These are phyloP conservation scores for Melampsora occidentalis DNA, from an alignment of 1,284 basidiomycete genomes.

Conservation along the genomic window DNA sequence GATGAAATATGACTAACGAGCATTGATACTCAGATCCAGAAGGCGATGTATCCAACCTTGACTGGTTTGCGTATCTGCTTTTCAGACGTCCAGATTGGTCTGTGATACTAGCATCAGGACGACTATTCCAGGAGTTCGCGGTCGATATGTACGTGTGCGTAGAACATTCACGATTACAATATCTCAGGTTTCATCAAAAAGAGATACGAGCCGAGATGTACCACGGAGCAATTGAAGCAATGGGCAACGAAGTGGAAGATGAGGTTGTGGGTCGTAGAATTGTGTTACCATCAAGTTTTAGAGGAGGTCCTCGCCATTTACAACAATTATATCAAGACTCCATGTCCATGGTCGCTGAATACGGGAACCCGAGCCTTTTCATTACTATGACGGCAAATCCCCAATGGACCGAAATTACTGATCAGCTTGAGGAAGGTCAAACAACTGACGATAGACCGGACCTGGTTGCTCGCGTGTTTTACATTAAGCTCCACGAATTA, in stretches of 20 bases:
- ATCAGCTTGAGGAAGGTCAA: no score
- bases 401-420: conserved; percentile 52
- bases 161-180: conserved; percentile 51
- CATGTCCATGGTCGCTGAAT: neutral
- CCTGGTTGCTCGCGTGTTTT: neutral
- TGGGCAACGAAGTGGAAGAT: neutral
- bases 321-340: neutral
- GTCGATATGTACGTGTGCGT: conserved; percentile 53
- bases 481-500: neutral
- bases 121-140: conserved; percentile 57
- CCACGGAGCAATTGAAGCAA: neutral
- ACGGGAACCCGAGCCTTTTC: conserved; percentile 10
- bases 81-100: no score
- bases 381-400: conserved; percentile 47
- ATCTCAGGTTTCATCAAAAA: conserved; percentile 54
- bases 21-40: no score
- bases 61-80: no score
- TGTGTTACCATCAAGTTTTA: conserved; percentile 6
- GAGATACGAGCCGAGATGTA: neutral
- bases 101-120: no score
- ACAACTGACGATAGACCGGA: no score
- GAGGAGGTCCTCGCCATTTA: neutral
- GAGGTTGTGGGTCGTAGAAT: neutral
- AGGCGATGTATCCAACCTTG: no score
- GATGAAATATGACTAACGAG: no score